Conservation (phyloP, 1,139 yeast species). For the Suhomyces ambrosiae region DNA sequence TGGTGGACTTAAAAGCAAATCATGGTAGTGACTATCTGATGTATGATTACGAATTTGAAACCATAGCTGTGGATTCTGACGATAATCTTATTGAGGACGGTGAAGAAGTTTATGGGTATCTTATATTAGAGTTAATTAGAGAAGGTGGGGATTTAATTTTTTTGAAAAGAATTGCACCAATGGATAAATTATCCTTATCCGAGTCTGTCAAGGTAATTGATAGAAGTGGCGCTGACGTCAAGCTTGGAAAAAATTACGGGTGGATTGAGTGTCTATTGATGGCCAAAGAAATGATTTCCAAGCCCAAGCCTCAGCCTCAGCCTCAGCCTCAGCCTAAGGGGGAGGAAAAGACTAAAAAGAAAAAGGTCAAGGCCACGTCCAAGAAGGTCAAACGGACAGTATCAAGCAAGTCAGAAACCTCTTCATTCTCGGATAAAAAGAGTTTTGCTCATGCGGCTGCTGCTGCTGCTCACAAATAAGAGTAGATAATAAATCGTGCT, state of each 20-base stretch:
- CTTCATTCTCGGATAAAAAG: constrained; percentile 7
- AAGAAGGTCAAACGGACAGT: constrained; percentile 11
- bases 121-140: constrained; percentile 63
- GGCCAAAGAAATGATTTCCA: constrained; percentile 44
- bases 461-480: constrained; percentile 41
- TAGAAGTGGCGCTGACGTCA: constrained; percentile 34
- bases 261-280: constrained; percentile 51
- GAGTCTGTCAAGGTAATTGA: constrained; percentile 43
- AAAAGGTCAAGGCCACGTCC: constrained; percentile 7
- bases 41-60: constrained; percentile 74
- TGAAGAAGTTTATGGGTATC: constrained; percentile 53
- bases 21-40: constrained; percentile 66
- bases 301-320: constrained; percentile 7
- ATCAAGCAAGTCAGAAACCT: constrained; percentile 15
- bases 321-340: constrained; percentile 7
- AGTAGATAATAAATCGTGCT: too few species aligned
- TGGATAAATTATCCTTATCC: constrained; percentile 26
- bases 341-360: constrained; percentile 10
- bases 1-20: constrained; percentile 51
- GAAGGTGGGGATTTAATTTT: constrained; percentile 61
- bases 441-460: constrained; percentile 51
- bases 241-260: constrained; percentile 41
- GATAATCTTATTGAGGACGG: constrained; percentile 26
- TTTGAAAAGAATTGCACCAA: constrained; percentile 42
- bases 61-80: constrained; percentile 41